phyloP scores from a whole-genome alignment of 2,329 filamentous ascomycete species.

The Ophiobolus disseminans region DNA sequence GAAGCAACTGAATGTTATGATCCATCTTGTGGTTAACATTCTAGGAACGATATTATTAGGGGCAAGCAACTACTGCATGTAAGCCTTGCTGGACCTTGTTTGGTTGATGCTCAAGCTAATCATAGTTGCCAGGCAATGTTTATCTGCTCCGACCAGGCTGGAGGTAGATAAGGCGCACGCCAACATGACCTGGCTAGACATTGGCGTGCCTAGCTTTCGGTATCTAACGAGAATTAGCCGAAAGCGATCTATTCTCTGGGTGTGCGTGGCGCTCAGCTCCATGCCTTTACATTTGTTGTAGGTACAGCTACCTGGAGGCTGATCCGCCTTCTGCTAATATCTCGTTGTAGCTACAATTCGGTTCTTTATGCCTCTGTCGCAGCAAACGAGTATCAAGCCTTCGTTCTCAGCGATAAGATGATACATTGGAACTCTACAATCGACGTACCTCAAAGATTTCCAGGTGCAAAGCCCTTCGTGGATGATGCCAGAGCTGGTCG shows the following conservation, averaged over 20 bases:
- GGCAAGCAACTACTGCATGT: too few relatives aligned
- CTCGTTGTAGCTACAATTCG: background rate
- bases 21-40: too few relatives aligned
- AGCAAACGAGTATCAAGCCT: background rate
- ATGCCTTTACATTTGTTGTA: background rate
- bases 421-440: too few relatives aligned
- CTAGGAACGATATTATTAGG: too few relatives aligned
- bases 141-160: background rate
- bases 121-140: too few relatives aligned
- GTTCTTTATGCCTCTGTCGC: background rate
- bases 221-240: background rate
- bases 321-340: background rate
- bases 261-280: background rate
- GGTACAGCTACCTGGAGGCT: too few relatives aligned
- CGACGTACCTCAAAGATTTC: too few relatives aligned
- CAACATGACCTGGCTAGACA: background rate
- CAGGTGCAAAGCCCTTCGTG: background rate
- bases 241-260: background rate
- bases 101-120: too few relatives aligned
- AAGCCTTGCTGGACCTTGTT: too few relatives aligned
- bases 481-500: background rate
- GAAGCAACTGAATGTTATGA: too few relatives aligned
- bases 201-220: background rate
- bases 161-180: background rate
- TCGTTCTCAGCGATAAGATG: too few relatives aligned